These are phyloP conservation scores for Typha latifolia DNA, from an alignment of 176 grass and related monocot genomes.

Conservation along the genomic window DNA sequence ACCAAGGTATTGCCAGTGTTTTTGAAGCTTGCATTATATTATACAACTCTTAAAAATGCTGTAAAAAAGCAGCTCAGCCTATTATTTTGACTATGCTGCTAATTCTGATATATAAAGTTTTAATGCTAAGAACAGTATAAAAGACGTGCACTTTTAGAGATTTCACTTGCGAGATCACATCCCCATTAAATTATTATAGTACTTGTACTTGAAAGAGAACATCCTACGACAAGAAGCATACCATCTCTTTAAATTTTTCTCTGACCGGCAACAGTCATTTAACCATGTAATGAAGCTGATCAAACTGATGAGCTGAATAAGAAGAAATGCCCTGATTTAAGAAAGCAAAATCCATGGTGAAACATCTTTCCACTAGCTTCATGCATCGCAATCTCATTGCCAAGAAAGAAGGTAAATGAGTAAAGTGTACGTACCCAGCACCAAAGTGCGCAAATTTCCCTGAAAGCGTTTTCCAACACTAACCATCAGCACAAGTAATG, in stretches of 20 bases:
- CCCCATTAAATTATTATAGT: no score
- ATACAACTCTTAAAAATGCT: no score
- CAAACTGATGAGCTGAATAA: conserved; percentile 90
- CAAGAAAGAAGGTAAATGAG: not conserved
- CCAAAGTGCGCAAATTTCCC: conserved; percentile 85
- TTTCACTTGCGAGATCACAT: no score
- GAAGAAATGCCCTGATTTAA: conserved; percentile 60
- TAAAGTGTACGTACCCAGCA: conserved; percentile 55
- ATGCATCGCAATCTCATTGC: no score
- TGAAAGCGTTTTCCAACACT: conserved; percentile 22
- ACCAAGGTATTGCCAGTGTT: no score
- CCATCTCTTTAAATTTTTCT: conserved; percentile 65
- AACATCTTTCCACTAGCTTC: not conserved
- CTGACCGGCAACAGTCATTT: conserved; percentile 73
- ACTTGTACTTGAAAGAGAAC: no score
- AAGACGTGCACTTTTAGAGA: no score
- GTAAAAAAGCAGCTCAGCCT: no score
- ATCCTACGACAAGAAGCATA: conserved; percentile 9
- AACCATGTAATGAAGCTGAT: conserved; percentile 89
- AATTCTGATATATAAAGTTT: no score
- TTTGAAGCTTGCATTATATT: no score
- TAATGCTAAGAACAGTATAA: no score
- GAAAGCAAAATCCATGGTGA: conserved; percentile 5
- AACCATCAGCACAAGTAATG: not conserved
- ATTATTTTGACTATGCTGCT: no score